Percentiles rank a stretch among this genome's conserved stretches.
phyloP scores from a whole-genome alignment of 441 rosid genomes.

The Aquilaria agallochum region DNA sequence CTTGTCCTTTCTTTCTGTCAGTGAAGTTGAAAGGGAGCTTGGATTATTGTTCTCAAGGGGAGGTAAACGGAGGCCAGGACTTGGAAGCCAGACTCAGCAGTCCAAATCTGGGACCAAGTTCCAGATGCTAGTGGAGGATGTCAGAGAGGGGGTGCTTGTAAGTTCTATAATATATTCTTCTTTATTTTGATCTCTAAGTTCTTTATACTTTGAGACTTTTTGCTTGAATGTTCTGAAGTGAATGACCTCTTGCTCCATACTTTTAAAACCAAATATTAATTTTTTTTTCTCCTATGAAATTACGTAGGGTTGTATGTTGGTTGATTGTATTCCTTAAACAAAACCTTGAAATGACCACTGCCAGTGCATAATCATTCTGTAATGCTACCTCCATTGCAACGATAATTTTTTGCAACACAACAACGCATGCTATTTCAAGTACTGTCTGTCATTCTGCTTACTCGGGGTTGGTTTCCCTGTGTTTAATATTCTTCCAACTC shows the following conservation, averaged over 20 bases:
- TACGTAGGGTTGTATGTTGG: too few species aligned
- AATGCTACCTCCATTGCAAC: neutral
- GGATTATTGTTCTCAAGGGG: slow-evolving; percentile 75
- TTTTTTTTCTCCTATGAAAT: too few species aligned
- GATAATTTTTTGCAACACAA: neutral
- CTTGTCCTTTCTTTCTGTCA: slow-evolving; percentile 26
- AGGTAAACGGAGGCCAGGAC: slow-evolving; percentile 47
- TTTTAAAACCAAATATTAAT: too few species aligned
- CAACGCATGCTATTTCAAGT: slow-evolving; percentile 4
- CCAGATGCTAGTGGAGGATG: slow-evolving; percentile 94
- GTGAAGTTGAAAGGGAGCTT: slow-evolving; percentile 93
- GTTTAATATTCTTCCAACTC: neutral
- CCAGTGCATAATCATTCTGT: too few species aligned
- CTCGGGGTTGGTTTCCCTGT: too few species aligned
- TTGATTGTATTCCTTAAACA: too few species aligned
- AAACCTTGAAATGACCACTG: too few species aligned
- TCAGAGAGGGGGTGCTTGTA: slow-evolving; percentile 91
- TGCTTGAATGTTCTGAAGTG: neutral
- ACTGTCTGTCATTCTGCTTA: too few species aligned
- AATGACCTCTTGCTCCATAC: too few species aligned
- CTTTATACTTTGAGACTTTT: neutral
- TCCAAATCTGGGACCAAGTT: slow-evolving; percentile 65
- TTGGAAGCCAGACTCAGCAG: slow-evolving; percentile 52
- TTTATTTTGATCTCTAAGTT: neutral
- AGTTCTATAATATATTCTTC: slow-evolving; percentile 19